Evolutionary conservation across 73 alveolate species (phyloP), one percentile per base, ranked within the genome.

Genomic region (Urostyla sp.): DNA sequence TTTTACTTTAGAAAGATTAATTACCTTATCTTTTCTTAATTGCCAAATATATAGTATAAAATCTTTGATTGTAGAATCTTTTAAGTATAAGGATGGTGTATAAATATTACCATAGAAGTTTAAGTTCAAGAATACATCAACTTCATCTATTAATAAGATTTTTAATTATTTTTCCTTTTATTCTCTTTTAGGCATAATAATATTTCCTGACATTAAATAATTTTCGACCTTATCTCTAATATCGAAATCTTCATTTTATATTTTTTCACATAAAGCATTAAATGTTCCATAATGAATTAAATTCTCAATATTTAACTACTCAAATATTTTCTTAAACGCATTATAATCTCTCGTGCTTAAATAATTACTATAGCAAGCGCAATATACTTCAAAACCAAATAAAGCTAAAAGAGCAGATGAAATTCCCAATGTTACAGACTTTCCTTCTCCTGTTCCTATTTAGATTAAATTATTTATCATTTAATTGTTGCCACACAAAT

Each of bases 381-480:
- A 55, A 0, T 67, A 54, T 0, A 85, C 93, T 2, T 49, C 46
- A 46, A 36, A 67, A 23, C 92, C 92, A 31, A 85, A 28, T 56
- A 80, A 24, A 0, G 91, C 91, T 1, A 85, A 66, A 13, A 85
- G 43, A 0, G 88, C 59, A 26, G 91, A 74, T 20, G 61, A 48
- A 20, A 57, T 67, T 7, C 87, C 93, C 0, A 85, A 79, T 1
- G 77, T 74, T 0, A 85, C 50, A 6, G 88, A 61, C 80, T 85
- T 85, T 36, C 93, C 93, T 44, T 85, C 93, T 36, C 93, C 93
- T 15, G 93, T 85, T 37, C 75, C 77, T 23, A 85, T 49, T 38
- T 85, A 75, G 57, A 80, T 63, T 8, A 85, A 61, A 11, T 85
- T 74, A 36, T 79, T 80, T 54, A 20, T 46, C 20, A 75, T 40